Evolutionary conservation across 768 basidiomycete genomes (phyloP).

Genomic region (Pulveroboletus ravenelii): DNA sequence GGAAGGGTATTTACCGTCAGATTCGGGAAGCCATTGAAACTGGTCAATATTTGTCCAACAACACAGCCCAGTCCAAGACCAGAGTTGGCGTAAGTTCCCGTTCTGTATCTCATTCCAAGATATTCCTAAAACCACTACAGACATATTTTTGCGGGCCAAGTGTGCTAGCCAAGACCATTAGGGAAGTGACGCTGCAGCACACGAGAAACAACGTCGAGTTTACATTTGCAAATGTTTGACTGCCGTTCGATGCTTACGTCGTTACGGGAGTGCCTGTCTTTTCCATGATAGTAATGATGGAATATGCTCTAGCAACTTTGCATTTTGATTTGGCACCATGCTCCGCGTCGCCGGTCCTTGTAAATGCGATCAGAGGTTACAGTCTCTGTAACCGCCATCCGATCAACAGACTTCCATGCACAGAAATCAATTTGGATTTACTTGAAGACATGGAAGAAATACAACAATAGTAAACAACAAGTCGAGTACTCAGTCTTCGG

Average conservation of each 20-base stretch:
- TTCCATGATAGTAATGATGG: not conserved
- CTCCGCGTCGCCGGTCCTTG: not conserved
- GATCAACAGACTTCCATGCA: not conserved
- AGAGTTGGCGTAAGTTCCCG: conserved; percentile 66
- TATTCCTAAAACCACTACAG: conserved; percentile 31
- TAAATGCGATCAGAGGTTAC: not conserved
- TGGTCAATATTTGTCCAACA: conserved; percentile 78
- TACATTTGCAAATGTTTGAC: conserved; percentile 73
- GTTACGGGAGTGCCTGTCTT: not conserved
- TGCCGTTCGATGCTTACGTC: conserved; percentile 7
- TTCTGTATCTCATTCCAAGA: not conserved
- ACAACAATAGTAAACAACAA: not conserved
- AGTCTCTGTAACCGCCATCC: not conserved
- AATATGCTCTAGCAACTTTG: not conserved
- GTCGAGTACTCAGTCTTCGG: conserved; percentile 6
- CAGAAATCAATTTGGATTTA: not conserved
- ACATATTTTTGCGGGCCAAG: conserved; percentile 89
- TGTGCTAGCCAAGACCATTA: conserved; percentile 69
- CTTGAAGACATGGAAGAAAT: not conserved
- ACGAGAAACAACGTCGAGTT: conserved; percentile 60
- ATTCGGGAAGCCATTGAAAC: conserved; percentile 75
- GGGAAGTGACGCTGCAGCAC: conserved; percentile 59
- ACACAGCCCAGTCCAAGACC: conserved; percentile 73
- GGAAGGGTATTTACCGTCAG: conserved; percentile 72
- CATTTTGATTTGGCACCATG: not conserved